Percentiles rank a stretch among this genome's conserved stretches.
Conservation (phyloP, 176 grass and related monocot genomes). For the Triticum urartu region DNA sequence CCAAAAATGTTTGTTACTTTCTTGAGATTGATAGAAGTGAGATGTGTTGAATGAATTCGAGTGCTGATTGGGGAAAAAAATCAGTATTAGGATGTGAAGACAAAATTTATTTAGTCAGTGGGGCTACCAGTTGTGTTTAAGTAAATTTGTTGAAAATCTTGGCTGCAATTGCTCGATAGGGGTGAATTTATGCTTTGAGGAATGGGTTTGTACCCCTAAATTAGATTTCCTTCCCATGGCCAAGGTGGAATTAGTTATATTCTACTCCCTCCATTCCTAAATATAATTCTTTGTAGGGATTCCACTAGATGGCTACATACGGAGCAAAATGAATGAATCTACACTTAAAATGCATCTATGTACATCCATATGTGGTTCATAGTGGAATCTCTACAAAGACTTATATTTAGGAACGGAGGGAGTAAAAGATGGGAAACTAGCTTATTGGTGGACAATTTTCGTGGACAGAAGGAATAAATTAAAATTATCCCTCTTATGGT, state of each 20-base stretch:
- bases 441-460: neutral
- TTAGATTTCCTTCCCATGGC: neutral
- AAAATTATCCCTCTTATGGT: neutral
- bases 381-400: too few relatives aligned
- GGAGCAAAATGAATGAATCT: too few relatives aligned
- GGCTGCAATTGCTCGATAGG: neutral
- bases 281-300: too few relatives aligned
- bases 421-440: neutral
- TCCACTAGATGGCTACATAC: too few relatives aligned
- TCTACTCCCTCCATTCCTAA: too few relatives aligned
- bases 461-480: neutral
- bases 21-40: neutral
- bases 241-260: neutral
- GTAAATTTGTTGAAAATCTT: neutral
- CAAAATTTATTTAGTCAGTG: neutral
- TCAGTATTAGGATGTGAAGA: neutral
- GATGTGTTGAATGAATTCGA: neutral
- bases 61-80: neutral
- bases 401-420: too few relatives aligned
- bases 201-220: neutral
- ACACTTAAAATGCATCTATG: too few relatives aligned
- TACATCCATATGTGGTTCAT: too few relatives aligned
- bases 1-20: neutral
- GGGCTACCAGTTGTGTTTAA: neutral
- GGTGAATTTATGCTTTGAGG: neutral